Conservation (phyloP, 306 rosid species). For the Rosa chinensis region DNA sequence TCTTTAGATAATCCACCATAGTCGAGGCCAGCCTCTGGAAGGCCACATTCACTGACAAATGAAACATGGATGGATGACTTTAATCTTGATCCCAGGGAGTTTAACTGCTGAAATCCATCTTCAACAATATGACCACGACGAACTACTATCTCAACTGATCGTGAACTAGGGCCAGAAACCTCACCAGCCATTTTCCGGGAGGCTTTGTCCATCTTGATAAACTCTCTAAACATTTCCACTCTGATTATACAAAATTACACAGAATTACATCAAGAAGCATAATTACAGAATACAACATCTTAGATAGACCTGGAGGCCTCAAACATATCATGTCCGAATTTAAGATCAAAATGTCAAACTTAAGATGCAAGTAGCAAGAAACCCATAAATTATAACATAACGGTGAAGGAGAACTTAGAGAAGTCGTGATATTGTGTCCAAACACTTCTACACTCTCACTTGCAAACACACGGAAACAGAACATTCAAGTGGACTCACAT, state of each 20-base stretch:
- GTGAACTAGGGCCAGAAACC: slow-evolving; percentile 77
- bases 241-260: slow-evolving; percentile 38
- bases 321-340: background rate
- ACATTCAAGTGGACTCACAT: background rate
- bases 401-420: background rate
- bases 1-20: slow-evolving; percentile 98
- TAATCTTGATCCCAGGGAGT: slow-evolving; percentile 80
- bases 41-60: slow-evolving; percentile 97
- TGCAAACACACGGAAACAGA: background rate
- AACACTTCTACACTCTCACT: background rate
- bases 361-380: background rate
- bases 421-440: background rate
- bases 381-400: background rate
- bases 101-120: slow-evolving; percentile 91
- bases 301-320: background rate
- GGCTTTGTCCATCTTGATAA: slow-evolving; percentile 90
- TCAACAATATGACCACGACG: slow-evolving; percentile 90
- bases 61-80: slow-evolving; percentile 93
- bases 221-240: slow-evolving; percentile 97
- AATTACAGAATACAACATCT: background rate
- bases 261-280: slow-evolving; percentile 24
- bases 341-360: background rate
- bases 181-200: slow-evolving; percentile 97
- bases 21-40: slow-evolving; percentile 96
- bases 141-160: slow-evolving; percentile 71